Evolutionary conservation across 805 yeast species (phyloP), one percentile per base, ranked within the genome.

Genomic region (Metschnikowia borealis): DNA sequence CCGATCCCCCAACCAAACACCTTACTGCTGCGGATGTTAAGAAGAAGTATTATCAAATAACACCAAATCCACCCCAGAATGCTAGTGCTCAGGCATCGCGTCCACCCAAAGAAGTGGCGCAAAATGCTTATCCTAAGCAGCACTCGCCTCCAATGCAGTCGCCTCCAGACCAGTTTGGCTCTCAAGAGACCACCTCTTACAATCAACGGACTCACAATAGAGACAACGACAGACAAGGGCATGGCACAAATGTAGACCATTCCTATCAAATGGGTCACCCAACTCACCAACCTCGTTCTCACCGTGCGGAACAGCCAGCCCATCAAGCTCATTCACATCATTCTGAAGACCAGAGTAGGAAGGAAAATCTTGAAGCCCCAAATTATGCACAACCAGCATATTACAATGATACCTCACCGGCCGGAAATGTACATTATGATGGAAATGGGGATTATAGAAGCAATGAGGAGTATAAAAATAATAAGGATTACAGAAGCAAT

Each of bases 21-120:
- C 31, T 36, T 13, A 23, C 33, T 18, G 26, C 34, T 13, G 18
- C n/a, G 6, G 39, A 21, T n/a, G 39, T 44, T 3, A 32, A 44
- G 11, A 18, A 44, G 18, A 44, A 44, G 46, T 44, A 44, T 36
- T 44, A 44, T 37, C 40, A 34, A 29, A 33, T 46, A 17, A 26
- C 31, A 3, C 34, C 34, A 26, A 35, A 35, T 13, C 23, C 32
- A 11, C 32, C 46, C 10, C 37, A 18, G 10, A 34, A 23, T 13
- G 10, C 18, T 21, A 18, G 14, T 14, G 18, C n/a, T n/a, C 20
- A 14, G n/a, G 5, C 26, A 18, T 29, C 6, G 4, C 14, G 15
- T 13, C 38, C 18, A 17, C 32, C 6, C n/a, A n/a, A 11, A 13
- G 38, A 42, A 5, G 10, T 10, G 31, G 10, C 13, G 5, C 41